Percentiles rank a stretch among this genome's conserved stretches.
phyloP scores from a whole-genome alignment of 768 basidiomycete species.

The Lactifluus subvellereus region DNA sequence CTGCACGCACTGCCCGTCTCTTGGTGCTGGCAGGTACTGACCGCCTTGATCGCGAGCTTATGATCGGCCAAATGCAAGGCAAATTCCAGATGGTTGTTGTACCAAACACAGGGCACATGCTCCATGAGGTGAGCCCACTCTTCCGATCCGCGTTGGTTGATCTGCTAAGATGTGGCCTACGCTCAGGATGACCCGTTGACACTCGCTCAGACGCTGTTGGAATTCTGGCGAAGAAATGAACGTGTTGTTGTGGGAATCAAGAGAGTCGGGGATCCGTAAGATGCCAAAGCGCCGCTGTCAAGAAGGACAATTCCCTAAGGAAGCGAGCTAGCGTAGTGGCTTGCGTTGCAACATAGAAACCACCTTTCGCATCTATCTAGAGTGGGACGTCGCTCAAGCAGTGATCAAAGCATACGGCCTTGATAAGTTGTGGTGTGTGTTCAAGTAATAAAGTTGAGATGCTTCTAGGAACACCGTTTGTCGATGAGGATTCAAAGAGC shows the following conservation, averaged over 20 bases:
- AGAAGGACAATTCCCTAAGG: not conserved
- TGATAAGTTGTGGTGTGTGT: not conserved
- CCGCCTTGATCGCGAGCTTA: constrained; percentile 84
- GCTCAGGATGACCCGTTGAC: constrained; percentile 80
- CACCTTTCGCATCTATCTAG: not conserved
- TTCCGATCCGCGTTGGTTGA: not conserved
- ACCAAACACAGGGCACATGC: constrained; percentile 82
- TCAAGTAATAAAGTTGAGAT: not conserved
- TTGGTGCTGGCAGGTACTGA: constrained; percentile 92
- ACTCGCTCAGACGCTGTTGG: constrained; percentile 73
- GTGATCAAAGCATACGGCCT: not conserved
- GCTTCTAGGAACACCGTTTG: not conserved
- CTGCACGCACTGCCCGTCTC: constrained; percentile 72
- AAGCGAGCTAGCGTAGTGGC: not conserved
- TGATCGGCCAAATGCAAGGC: constrained; percentile 80
- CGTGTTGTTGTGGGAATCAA: constrained; percentile 53
- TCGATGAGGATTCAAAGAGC: not conserved
- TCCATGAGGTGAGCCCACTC: constrained; percentile 70
- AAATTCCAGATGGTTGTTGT: constrained; percentile 94
- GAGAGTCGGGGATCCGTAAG: constrained; percentile 47
- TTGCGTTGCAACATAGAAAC: not conserved
- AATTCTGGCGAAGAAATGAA: constrained; percentile 92
- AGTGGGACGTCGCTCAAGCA: not conserved
- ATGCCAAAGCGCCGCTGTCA: not conserved
- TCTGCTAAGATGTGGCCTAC: not conserved